Percentiles rank a stretch among this genome's conserved stretches.
Evolutionary conservation across 73 alveolate genomes (phyloP).

Genomic region (Paramecium primaurelia): DNA sequence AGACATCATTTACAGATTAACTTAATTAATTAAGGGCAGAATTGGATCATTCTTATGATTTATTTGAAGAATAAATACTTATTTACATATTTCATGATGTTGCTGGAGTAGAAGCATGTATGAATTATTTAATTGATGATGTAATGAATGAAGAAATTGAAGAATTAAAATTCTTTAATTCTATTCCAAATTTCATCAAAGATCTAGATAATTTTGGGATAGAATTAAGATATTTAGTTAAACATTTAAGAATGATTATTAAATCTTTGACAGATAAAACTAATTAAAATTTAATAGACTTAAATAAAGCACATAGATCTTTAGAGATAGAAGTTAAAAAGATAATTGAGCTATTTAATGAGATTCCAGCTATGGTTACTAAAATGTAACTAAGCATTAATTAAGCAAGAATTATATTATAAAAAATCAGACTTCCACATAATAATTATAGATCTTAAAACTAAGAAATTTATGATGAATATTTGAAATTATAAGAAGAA

Average conservation of each 20-base stretch:
- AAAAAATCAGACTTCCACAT: neutral
- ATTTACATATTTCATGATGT: neutral
- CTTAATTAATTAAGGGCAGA: neutral
- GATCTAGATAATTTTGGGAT: neutral
- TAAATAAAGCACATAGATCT: neutral
- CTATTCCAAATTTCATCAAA: neutral
- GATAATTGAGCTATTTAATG: neutral
- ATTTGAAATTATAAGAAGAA: neutral
- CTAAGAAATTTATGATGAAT: neutral
- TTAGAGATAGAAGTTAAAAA: neutral
- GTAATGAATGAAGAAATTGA: neutral
- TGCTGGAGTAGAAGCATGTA: neutral
- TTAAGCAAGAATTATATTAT: neutral
- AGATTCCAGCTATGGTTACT: slow-evolving; percentile 13
- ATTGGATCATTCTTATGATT: neutral
- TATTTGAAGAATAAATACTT: neutral
- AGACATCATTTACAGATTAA: neutral
- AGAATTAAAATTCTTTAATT: neutral
- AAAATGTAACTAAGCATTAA: neutral
- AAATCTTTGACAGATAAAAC: neutral
- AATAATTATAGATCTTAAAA: neutral
- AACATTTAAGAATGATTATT: neutral
- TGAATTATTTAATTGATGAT: neutral
- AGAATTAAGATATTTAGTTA: neutral
- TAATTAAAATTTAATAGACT: neutral